phyloP scores from a whole-genome alignment of 2,329 filamentous ascomycete genomes.

The Microdochium nivale region DNA sequence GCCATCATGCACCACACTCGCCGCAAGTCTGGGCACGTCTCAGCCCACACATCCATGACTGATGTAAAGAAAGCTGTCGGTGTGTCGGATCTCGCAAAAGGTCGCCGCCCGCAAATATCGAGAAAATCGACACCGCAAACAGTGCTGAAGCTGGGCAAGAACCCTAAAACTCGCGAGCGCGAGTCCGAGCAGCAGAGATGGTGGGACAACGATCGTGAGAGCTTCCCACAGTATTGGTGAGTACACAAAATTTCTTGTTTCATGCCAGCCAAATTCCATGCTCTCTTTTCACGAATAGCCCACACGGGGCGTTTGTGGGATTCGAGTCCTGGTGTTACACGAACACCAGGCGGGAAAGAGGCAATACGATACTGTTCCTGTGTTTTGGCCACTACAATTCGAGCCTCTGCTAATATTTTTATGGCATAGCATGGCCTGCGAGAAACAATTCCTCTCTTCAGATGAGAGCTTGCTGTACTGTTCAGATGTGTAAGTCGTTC shows the following conservation, averaged over 20 bases:
- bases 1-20: slow-evolving; percentile 46
- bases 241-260: slow-evolving; percentile 18
- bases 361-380: slow-evolving; percentile 19
- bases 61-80: slow-evolving; percentile 44
- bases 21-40: slow-evolving; percentile 46
- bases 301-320: not conserved
- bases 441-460: slow-evolving; percentile 54
- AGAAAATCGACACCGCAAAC: slow-evolving; percentile 30
- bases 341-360: not conserved
- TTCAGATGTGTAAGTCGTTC: slow-evolving; percentile 47
- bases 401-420: slow-evolving; percentile 12
- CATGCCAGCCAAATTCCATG: too few relatives aligned
- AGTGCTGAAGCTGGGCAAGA: slow-evolving; percentile 40
- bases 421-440: slow-evolving; percentile 51
- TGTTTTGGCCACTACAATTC: slow-evolving; percentile 12
- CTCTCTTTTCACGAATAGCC: not conserved
- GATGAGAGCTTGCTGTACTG: slow-evolving; percentile 53
- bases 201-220: slow-evolving; percentile 51
- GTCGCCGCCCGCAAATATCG: slow-evolving; percentile 37
- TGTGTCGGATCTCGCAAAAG: slow-evolving; percentile 34
- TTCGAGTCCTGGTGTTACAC: not conserved
- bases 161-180: slow-evolving; percentile 40
- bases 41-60: slow-evolving; percentile 43
- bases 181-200: slow-evolving; percentile 38
- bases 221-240: slow-evolving; percentile 58